phyloP scores from a whole-genome alignment of 2,329 filamentous ascomycete species.

The Magnaporthiopsis incrustans region DNA sequence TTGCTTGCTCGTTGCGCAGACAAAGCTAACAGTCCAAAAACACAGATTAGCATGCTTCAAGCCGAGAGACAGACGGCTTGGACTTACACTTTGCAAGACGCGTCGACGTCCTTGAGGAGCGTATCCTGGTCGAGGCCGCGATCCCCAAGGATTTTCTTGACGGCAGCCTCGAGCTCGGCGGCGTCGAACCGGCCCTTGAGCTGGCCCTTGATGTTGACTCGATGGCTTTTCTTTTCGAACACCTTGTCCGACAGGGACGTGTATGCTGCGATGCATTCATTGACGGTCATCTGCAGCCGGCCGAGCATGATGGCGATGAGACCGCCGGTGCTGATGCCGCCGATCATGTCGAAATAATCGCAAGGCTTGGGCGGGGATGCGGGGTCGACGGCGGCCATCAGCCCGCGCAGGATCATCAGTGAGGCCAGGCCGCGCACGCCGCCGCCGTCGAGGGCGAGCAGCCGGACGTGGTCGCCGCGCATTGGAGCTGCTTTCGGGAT shows the following conservation, averaged over 20 bases:
- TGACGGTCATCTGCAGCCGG: conserved; percentile 29
- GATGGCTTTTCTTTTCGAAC: conserved; percentile 15
- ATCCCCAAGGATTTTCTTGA: conserved; percentile 15
- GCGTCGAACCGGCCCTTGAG: conserved; percentile 15
- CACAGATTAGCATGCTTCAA: not conserved
- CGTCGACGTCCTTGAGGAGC: conserved; percentile 14
- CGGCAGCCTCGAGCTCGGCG: conserved; percentile 11
- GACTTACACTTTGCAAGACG: conserved; percentile 16
- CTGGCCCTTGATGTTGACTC: conserved; percentile 14
- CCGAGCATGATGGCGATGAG: conserved; percentile 36
- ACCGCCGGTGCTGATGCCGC: conserved; percentile 24
- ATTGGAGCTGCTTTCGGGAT: no score
- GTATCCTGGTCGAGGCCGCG: conserved; percentile 12
- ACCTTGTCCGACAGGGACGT: conserved; percentile 12
- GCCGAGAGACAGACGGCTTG: no score
- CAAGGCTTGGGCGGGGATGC: conserved; percentile 20
- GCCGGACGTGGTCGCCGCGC: conserved; percentile 8
- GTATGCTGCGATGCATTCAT: conserved; percentile 32
- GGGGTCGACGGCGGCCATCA: conserved; percentile 21
- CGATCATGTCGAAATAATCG: conserved; percentile 31
- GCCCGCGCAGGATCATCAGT: conserved; percentile 22
- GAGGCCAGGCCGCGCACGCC: conserved; percentile 26
- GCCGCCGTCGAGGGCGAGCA: conserved; percentile 23
- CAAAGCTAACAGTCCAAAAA: conserved; percentile 13
- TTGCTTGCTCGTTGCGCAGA: conserved; percentile 16